These are phyloP conservation scores for Aspergillus amoenus DNA, from an alignment of 2,329 filamentous ascomycete species.

Conservation along the genomic window DNA sequence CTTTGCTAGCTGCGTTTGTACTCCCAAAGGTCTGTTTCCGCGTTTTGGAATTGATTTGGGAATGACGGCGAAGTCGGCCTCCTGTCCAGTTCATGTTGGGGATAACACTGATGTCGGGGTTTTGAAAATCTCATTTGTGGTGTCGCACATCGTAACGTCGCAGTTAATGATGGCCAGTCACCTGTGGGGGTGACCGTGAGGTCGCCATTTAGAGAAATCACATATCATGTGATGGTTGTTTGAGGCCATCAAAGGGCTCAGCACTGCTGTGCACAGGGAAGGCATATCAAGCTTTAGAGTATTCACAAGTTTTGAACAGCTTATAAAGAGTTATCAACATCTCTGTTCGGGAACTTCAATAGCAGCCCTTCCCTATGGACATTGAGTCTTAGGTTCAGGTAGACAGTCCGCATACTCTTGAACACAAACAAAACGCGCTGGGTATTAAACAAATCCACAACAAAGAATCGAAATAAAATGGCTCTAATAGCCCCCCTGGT, in stretches of 20 bases:
- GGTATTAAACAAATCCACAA: not conserved
- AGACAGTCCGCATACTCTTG: not conserved
- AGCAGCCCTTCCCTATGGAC: not conserved
- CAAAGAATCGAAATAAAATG: not conserved
- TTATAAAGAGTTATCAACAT: no score
- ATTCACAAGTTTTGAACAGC: no score
- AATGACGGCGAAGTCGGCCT: slow-evolving; percentile 42
- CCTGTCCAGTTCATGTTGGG: slow-evolving; percentile 47
- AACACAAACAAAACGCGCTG: not conserved
- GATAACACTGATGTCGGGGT: not conserved
- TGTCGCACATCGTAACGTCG: not conserved
- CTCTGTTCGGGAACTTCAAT: no score
- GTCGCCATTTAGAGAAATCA: not conserved
- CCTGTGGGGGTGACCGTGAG: not conserved
- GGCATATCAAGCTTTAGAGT: no score
- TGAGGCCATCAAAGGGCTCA: not conserved
- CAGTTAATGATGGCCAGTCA: not conserved
- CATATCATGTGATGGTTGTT: not conserved
- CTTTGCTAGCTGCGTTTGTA: slow-evolving; percentile 21
- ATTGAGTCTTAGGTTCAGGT: not conserved
- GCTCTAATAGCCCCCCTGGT: not conserved
- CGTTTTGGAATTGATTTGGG: slow-evolving; percentile 30
- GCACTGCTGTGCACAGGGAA: not conserved
- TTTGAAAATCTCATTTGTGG: not conserved
- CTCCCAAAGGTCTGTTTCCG: slow-evolving; percentile 38